A percentile compares a stretch with the other conserved stretches of the same genome.
These are phyloP conservation scores for Ceratobasidium sp. DNA, from an alignment of 1,284 basidiomycete genomes.

Conservation along the genomic window DNA sequence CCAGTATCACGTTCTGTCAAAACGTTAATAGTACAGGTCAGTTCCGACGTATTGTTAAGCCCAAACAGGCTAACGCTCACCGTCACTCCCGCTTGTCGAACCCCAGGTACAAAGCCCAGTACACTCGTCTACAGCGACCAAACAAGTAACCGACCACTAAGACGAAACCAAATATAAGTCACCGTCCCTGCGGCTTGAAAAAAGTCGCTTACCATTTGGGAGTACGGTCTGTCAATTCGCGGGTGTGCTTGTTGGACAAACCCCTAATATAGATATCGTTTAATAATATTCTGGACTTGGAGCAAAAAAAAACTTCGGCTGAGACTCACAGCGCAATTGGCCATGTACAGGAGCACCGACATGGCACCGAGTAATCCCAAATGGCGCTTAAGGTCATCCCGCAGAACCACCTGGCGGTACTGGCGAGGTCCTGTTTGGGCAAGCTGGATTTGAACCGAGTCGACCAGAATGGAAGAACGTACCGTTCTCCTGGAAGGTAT, in stretches of 20 bases:
- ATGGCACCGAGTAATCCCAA: neutral
- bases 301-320: neutral
- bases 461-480: neutral
- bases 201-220: neutral
- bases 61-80: too few relatives aligned
- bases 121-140: neutral
- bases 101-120: too few relatives aligned
- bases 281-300: neutral
- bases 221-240: neutral
- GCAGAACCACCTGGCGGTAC: neutral
- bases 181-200: too few relatives aligned
- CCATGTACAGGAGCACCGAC: neutral
- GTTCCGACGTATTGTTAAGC: neutral
- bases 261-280: neutral
- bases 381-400: neutral
- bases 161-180: neutral
- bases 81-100: too few relatives aligned
- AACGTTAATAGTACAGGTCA: neutral
- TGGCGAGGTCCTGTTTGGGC: neutral
- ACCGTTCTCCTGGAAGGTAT: neutral
- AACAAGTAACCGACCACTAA: neutral
- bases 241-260: neutral
- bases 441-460: neutral
- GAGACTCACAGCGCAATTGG: neutral
- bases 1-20: neutral